phyloP scores from a whole-genome alignment of 1,284 basidiomycete genomes.

The Ustilago bromivora region DNA sequence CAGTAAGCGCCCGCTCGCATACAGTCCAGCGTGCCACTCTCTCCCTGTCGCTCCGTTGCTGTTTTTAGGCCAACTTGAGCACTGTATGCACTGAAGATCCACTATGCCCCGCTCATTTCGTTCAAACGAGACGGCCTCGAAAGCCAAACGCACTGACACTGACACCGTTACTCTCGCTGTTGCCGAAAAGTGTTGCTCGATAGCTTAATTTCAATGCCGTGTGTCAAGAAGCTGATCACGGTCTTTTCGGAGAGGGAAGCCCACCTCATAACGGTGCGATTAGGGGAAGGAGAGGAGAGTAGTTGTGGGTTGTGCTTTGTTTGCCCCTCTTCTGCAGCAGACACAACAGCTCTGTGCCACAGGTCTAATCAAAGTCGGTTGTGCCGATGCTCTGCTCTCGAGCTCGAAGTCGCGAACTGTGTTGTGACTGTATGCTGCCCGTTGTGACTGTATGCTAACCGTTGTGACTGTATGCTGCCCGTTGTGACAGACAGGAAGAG shows the following conservation, averaged over 20 bases:
- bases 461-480: not conserved
- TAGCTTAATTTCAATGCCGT: not conserved
- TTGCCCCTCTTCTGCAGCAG: conserved; percentile 15
- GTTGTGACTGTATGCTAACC: conserved; percentile 3
- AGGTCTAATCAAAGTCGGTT: conserved; percentile 7
- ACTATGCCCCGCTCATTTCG: conserved; percentile 1
- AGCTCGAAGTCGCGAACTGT: not conserved
- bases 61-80: not conserved
- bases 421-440: not conserved
- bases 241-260: not conserved
- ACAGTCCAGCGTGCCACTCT: conserved; percentile 2
- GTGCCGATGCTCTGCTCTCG: conserved; percentile 1
- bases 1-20: not conserved
- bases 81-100: conserved; percentile 27
- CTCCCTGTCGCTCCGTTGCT: not conserved
- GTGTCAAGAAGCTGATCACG: conserved; percentile 37
- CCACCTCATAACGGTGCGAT: not conserved
- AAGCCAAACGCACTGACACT: conserved; percentile 6
- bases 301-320: conserved; percentile 3
- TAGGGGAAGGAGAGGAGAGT: not conserved
- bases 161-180: not conserved
- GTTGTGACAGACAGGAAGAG: conserved; percentile 7
- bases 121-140: conserved; percentile 4
- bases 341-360: conserved; percentile 1
- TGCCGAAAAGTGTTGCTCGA: not conserved